These are phyloP conservation scores for Coffea canephora DNA, from an alignment of 257 asterid species.

Conservation along the genomic window DNA sequence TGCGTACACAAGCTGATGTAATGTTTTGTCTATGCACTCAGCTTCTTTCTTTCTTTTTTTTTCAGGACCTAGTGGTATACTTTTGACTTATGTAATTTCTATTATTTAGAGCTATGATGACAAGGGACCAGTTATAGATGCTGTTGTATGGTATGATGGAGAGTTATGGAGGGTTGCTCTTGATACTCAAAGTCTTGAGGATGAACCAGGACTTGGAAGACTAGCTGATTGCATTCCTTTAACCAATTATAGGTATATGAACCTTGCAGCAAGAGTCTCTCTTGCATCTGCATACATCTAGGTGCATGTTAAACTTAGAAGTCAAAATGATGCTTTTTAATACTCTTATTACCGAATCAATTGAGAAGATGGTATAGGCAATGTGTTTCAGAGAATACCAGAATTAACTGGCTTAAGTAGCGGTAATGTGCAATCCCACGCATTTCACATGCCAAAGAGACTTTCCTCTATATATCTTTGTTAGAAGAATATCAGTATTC, in stretches of 20 bases:
- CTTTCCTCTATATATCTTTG: neutral
- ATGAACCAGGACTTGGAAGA: constrained; percentile 71
- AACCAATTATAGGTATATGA: constrained; percentile 79
- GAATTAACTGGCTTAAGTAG: neutral
- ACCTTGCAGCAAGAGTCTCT: constrained; percentile 3
- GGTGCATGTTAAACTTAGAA: neutral
- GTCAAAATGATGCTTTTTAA: neutral
- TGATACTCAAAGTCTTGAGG: constrained; percentile 89
- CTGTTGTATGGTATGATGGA: constrained; percentile 99
- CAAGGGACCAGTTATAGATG: constrained; percentile 93
- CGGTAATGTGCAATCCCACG: neutral
- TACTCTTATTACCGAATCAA: neutral
- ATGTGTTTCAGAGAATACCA: neutral
- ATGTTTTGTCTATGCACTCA: constrained; percentile 8
- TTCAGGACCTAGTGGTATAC: constrained; percentile 19
- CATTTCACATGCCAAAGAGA: neutral
- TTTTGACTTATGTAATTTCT: constrained; percentile 21
- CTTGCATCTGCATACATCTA: constrained; percentile 11
- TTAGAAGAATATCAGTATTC: too few relatives aligned
- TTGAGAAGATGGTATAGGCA: neutral
- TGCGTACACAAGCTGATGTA: constrained; percentile 92
- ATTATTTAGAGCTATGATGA: constrained; percentile 74
- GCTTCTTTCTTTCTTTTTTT: constrained; percentile 8
- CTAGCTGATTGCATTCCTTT: constrained; percentile 86
- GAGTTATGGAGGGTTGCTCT: constrained; percentile 96